Conservation (phyloP, 768 basidiomycete genomes). For the Boletus sp. region DNA sequence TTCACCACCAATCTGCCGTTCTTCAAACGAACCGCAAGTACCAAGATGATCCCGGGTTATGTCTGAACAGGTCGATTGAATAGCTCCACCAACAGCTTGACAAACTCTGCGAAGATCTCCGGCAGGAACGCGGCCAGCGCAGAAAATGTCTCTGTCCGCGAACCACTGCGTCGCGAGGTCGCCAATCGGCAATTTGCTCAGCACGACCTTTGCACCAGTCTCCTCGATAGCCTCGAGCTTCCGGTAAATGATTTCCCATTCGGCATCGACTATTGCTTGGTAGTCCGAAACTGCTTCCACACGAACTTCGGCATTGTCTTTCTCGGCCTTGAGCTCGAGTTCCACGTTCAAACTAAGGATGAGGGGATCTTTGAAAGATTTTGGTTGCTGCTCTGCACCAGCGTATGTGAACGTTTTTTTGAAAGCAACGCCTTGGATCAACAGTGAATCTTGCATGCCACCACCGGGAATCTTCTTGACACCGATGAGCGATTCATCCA, state of each 20-base stretch:
- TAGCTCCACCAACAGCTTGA: conserved; percentile 91
- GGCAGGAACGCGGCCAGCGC: conserved; percentile 90
- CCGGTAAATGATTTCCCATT: conserved; percentile 99
- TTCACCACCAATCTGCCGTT: conserved; percentile 95
- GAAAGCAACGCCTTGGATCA: conserved; percentile 92
- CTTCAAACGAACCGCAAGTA: conserved; percentile 89
- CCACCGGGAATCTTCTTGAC: conserved; percentile 98
- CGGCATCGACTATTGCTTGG: conserved; percentile 98
- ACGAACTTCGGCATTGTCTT: conserved; percentile 98
- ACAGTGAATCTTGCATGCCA: conserved; percentile 92
- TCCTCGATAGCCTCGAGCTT: conserved; percentile 95
- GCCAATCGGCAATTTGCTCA: conserved; percentile 97
- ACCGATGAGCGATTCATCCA: conserved; percentile 95
- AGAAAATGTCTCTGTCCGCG: conserved; percentile 98
- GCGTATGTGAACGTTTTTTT: conserved; percentile 99
- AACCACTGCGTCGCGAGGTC: conserved; percentile 99
- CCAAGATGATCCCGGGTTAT: conserved; percentile 89
- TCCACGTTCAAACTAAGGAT: conserved; percentile 96
- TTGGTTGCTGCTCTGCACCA: conserved; percentile 98
- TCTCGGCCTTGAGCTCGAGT: conserved; percentile 97
- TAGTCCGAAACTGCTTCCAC: conserved; percentile 97
- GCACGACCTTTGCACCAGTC: conserved; percentile 95
- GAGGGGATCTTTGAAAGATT: conserved; percentile 83
- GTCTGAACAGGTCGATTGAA: conserved; percentile 95
- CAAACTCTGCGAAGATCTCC: conserved; percentile 92